phyloP scores from a whole-genome alignment of 2,329 filamentous ascomycete species.

The Fusarium sp. region DNA sequence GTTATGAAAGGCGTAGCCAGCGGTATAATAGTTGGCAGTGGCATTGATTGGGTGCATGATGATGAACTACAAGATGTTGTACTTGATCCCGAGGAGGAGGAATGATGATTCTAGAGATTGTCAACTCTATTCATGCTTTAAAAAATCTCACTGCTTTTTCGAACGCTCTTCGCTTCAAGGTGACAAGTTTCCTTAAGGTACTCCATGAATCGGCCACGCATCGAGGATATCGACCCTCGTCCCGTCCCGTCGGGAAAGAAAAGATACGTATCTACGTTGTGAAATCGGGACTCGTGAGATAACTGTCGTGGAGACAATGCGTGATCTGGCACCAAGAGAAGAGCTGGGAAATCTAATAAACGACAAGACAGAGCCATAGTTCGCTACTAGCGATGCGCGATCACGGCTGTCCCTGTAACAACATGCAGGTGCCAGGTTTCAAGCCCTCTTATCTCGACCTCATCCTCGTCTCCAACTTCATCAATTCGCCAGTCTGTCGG shows the following conservation, averaged over 20 bases:
- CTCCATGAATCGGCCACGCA: not conserved
- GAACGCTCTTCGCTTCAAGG: not conserved
- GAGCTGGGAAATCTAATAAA: not conserved
- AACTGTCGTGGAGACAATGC: constrained; percentile 7
- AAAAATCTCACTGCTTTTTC: not conserved
- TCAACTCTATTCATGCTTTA: not conserved
- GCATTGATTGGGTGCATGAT: constrained; percentile 82
- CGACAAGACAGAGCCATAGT: not conserved
- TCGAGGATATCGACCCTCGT: constrained; percentile 4
- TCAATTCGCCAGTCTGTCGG: constrained; percentile 17
- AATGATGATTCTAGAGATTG: constrained; percentile 29
- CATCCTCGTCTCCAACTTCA: constrained; percentile 5
- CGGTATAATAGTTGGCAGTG: constrained; percentile 81
- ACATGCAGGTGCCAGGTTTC: constrained; percentile 34
- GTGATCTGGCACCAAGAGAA: not conserved
- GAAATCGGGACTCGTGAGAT: not conserved
- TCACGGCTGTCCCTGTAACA: constrained; percentile 25
- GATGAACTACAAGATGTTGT: constrained; percentile 74
- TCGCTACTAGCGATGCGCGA: constrained; percentile 28
- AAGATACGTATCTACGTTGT: constrained; percentile 25
- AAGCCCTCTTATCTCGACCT: constrained; percentile 11
- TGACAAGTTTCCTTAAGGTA: not conserved
- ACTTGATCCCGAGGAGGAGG: constrained; percentile 68
- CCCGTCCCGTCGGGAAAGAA: constrained; percentile 12
- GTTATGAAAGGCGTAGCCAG: constrained; percentile 82